Percentiles rank a stretch among this genome's conserved stretches.
Evolutionary conservation across 176 grass and related monocot species (phyloP).

Genomic region (Miscanthus lutarioriparius): DNA sequence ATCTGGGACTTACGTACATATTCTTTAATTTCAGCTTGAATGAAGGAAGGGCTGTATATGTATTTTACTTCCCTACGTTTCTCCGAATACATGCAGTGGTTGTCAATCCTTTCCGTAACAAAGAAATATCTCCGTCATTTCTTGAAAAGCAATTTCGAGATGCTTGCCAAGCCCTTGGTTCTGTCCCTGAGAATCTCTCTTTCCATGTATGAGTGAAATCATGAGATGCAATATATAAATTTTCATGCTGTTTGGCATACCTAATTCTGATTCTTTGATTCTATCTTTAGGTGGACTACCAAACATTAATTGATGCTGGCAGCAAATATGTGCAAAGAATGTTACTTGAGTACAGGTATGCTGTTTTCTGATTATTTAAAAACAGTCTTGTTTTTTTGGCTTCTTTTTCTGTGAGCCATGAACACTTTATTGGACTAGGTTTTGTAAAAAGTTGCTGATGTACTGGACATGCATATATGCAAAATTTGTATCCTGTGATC

Average conservation of each 20-base stretch:
- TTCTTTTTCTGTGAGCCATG: slow-evolving; percentile 28
- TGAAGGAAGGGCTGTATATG: slow-evolving; percentile 89
- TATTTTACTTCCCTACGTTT: slow-evolving; percentile 80
- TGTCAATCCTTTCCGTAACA: slow-evolving; percentile 93
- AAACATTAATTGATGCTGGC: slow-evolving; percentile 72
- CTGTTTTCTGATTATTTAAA: slow-evolving; percentile 39
- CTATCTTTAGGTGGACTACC: slow-evolving; percentile 75
- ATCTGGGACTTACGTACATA: slow-evolving; percentile 27
- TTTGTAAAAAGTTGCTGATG: background rate
- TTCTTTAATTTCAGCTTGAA: slow-evolving; percentile 63
- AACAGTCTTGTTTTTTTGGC: background rate
- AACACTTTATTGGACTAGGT: slow-evolving; percentile 18
- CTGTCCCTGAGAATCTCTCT: slow-evolving; percentile 50
- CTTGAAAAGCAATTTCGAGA: slow-evolving; percentile 94
- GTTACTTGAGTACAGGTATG: slow-evolving; percentile 85
- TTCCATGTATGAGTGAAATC: slow-evolving; percentile 51
- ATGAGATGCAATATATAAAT: slow-evolving; percentile 10
- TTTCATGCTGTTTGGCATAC: slow-evolving; percentile 25
- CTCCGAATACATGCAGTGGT: slow-evolving; percentile 66
- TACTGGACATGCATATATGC: background rate
- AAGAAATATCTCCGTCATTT: slow-evolving; percentile 77
- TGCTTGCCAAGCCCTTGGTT: slow-evolving; percentile 61
- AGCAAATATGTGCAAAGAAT: slow-evolving; percentile 81
- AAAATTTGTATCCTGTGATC: slow-evolving; percentile 7
- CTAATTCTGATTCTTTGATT: slow-evolving; percentile 39